phyloP scores from a whole-genome alignment of 495 filamentous ascomycete species.

The Talaromyces proteolyticus region DNA sequence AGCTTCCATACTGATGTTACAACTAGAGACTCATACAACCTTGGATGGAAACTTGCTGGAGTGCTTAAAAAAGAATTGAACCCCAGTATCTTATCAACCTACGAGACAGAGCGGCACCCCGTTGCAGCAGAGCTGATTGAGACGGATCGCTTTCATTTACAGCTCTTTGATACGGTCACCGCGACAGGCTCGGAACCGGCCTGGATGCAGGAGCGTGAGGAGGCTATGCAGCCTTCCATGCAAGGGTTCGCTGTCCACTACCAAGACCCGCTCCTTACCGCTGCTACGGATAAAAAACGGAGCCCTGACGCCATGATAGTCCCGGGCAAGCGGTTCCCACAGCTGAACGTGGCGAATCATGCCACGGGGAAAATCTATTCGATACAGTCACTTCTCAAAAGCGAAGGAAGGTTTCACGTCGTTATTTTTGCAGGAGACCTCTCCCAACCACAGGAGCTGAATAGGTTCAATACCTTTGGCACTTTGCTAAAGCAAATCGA shows the following conservation, averaged over 20 bases:
- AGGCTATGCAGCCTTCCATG: neutral
- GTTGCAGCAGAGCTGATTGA: conserved; percentile 69
- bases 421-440: neutral
- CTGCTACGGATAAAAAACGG: neutral
- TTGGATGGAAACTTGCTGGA: conserved; percentile 67
- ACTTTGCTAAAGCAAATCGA: neutral
- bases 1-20: neutral
- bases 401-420: neutral
- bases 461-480: neutral
- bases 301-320: neutral
- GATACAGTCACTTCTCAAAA: neutral
- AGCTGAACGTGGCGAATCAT: neutral
- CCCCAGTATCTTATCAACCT: conserved; percentile 56
- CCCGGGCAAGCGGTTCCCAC: neutral
- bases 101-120: conserved; percentile 60
- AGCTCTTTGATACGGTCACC: conserved; percentile 11
- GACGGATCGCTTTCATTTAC: conserved; percentile 42
- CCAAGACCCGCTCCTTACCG: neutral
- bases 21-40: conserved; percentile 30
- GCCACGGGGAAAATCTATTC: neutral
- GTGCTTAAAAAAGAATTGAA: conserved; percentile 50
- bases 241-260: neutral
- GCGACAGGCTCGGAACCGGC: neutral
- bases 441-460: neutral
- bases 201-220: neutral